Percentiles rank a stretch among this genome's conserved stretches.
These are phyloP conservation scores for Zygoascus ofunaensis DNA, from an alignment of 805 yeast genomes.

Conservation along the genomic window DNA sequence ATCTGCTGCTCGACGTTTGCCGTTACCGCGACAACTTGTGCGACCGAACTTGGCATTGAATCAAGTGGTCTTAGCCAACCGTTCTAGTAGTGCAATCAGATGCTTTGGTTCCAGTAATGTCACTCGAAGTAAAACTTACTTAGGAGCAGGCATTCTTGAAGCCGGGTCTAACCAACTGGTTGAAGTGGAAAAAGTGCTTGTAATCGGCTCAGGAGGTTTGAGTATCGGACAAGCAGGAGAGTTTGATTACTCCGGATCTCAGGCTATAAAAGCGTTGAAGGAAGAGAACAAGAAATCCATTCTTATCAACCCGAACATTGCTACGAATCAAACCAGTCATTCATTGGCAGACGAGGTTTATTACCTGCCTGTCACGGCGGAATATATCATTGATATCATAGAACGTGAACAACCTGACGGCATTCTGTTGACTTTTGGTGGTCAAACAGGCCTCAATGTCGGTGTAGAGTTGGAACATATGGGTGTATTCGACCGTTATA, in stretches of 20 bases:
- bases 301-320: slow-evolving; percentile 89
- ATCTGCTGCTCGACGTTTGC: too few relatives aligned
- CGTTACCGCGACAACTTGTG: too few relatives aligned
- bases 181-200: slow-evolving; percentile 77
- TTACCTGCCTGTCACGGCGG: slow-evolving; percentile 94
- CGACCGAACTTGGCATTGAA: too few relatives aligned
- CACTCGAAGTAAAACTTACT: slow-evolving; percentile 19
- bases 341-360: slow-evolving; percentile 92
- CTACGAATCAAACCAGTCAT: slow-evolving; percentile 94
- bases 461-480: slow-evolving; percentile 91
- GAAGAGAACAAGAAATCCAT: slow-evolving; percentile 83
- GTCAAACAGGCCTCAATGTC: slow-evolving; percentile 94
- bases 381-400: slow-evolving; percentile 87
- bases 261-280: slow-evolving; percentile 89
- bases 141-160: slow-evolving; percentile 32
- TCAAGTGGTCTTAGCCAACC: too few relatives aligned
- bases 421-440: slow-evolving; percentile 91
- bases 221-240: slow-evolving; percentile 99
- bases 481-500: slow-evolving; percentile 87
- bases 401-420: slow-evolving; percentile 97
- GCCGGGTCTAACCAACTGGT: slow-evolving; percentile 40
- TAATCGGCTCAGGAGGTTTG: slow-evolving; percentile 95
- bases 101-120: slow-evolving; percentile 2
- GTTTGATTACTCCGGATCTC: slow-evolving; percentile 95
- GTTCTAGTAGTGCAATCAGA: neutral